Base-by-base conservation (phyloP, 345 rosid genomes). In the Lagerstroemia speciosa region DNA sequence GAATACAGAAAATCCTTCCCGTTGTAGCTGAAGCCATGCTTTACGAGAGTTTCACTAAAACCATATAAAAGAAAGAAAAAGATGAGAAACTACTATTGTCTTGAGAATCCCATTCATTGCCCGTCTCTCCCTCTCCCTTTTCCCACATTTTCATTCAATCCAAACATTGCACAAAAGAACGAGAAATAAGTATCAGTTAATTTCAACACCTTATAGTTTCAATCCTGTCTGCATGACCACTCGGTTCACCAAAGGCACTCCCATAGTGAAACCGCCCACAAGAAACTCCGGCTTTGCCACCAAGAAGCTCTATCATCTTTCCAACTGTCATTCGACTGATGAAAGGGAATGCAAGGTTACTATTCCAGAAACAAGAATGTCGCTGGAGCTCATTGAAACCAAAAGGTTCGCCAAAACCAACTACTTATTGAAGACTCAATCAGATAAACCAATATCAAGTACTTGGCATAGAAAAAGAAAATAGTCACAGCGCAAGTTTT, bases 271-370 rank as follows among this genome's bases (percentile, higher is more conserved):
- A 89, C 79, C 83, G 83, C 66, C 96, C 97, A 27, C 85, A 83
- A 6, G 91, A 88, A 69, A 89, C 96, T 70, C 96, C 97, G 67
- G 97, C 96, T 78, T 94, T 94, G 74, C 99, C 77, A 45, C 95
- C 99, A 69, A 91, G 88, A 74, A 94, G 99, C 83, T 94, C 99
- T 74, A 91, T 84, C 99, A 91, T 94, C 84, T 94, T 93, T 50
- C 98, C 96, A 68, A 91, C 96, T 17, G 97, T 93, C 98, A 93
- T 93, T 77, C 96, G 99, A 84, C 97, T 93, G 68, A 71, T 45
- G 64, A 66, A 46, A 78, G 71, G 71, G 77, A 41, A 24, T 67
- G 67, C 27, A 52, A 34, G 48, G 46, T 62, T n/a, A 52, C 7
- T 57, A 33, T 24, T 6, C 45, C 27, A 46, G 41, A 38, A 38